These are phyloP conservation scores for Simmondsia chinensis DNA, from an alignment of 148 eudicot species.

Conservation along the genomic window DNA sequence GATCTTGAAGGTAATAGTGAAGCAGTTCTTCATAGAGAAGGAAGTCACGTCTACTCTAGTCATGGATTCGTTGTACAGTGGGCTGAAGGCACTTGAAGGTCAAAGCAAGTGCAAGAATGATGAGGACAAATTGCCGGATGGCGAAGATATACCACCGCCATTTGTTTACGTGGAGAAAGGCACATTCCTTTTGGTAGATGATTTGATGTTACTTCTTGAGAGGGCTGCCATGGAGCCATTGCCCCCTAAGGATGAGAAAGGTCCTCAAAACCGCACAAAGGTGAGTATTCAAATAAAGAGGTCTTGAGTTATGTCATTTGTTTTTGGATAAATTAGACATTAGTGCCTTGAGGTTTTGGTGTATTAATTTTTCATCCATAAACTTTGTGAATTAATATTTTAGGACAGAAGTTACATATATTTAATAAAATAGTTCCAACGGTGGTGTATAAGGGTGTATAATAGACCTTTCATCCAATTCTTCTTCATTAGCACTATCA, in stretches of 20 bases:
- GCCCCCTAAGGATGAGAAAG: conserved; percentile 95
- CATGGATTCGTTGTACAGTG: conserved; percentile 94
- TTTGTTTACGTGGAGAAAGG: conserved; percentile 64
- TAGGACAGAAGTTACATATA: too few relatives aligned
- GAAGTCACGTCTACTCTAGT: conserved; percentile 96
- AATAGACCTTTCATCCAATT: too few relatives aligned
- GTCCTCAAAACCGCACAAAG: conserved; percentile 94
- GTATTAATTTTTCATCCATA: too few relatives aligned
- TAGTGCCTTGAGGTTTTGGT: too few relatives aligned
- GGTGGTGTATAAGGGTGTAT: too few relatives aligned
- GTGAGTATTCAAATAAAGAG: conserved; percentile 24
- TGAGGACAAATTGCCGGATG: conserved; percentile 45
- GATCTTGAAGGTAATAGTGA: conserved; percentile 71
- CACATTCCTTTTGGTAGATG: conserved; percentile 73
- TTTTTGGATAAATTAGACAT: too few relatives aligned
- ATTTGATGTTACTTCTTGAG: conserved; percentile 63
- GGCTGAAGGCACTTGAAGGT: conserved; percentile 86
- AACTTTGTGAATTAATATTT: too few relatives aligned
- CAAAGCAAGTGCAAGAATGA: conserved; percentile 57
- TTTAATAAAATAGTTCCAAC: too few relatives aligned
- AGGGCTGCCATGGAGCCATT: conserved; percentile 82
- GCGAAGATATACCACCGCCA: conserved; percentile 65
- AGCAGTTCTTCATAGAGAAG: conserved; percentile 84
- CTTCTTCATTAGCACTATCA: too few relatives aligned
- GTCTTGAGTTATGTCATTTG: not conserved